A percentile compares a stretch with the other conserved stretches of the same genome.
These are phyloP conservation scores for Russula dissimulans DNA, from an alignment of 768 basidiomycete genomes.

Conservation along the genomic window DNA sequence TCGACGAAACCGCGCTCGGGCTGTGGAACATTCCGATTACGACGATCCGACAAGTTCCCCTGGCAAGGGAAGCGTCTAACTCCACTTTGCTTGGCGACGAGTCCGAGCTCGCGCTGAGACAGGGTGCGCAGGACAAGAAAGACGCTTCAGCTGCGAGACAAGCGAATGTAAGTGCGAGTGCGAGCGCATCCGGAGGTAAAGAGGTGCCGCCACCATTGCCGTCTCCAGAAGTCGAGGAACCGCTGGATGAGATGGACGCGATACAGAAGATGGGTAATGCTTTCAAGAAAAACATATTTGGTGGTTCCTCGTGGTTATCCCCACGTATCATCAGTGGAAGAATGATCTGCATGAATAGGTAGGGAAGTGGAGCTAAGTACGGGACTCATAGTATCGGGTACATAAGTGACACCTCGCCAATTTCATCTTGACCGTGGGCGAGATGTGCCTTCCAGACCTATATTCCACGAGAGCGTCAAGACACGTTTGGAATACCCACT, in stretches of 20 bases:
- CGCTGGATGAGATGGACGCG: conserved; percentile 23
- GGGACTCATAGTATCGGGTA: background rate
- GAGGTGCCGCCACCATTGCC: background rate
- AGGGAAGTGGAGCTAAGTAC: conserved; percentile 37
- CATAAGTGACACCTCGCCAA: conserved; percentile 24
- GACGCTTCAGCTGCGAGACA: background rate
- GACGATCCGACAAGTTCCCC: background rate
- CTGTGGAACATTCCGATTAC: conserved; percentile 7
- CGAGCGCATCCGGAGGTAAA: background rate
- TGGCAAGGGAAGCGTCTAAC: background rate
- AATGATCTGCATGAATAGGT: conserved; percentile 49
- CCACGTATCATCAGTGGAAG: conserved; percentile 46
- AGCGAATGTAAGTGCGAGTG: background rate
- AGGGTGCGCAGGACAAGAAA: background rate
- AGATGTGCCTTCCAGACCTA: conserved; percentile 39
- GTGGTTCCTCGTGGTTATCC: conserved; percentile 67
- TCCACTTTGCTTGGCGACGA: background rate
- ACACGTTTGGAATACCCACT: too few relatives aligned
- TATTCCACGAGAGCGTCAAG: conserved; percentile 58
- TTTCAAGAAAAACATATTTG: conserved; percentile 39
- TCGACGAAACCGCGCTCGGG: conserved; percentile 7
- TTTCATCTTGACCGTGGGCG: conserved; percentile 52
- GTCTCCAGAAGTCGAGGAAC: background rate
- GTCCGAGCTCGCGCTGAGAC: background rate
- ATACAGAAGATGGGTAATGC: conserved; percentile 45